phyloP scores from a whole-genome alignment of 2,329 filamentous ascomycete species.

The Pseudocercospora macadamiae region DNA sequence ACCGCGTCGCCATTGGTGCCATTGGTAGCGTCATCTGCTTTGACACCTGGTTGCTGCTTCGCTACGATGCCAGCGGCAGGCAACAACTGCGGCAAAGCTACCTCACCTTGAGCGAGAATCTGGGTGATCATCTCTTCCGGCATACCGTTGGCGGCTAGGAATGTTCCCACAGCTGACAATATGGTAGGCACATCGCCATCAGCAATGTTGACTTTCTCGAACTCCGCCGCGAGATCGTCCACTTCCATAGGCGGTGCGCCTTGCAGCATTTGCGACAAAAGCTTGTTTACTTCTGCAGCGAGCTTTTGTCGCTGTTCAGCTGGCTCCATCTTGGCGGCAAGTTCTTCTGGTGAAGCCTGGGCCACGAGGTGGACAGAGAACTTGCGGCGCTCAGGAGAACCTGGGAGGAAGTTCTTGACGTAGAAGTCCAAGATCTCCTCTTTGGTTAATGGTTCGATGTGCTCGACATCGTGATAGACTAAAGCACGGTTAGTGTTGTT shows the following conservation, averaged over 20 bases:
- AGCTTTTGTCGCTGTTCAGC: constrained; percentile 51
- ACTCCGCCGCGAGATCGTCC: constrained; percentile 45
- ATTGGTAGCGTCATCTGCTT: constrained; percentile 33
- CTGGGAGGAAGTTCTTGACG: constrained; percentile 72
- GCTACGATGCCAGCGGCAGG: constrained; percentile 30
- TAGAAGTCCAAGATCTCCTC: constrained; percentile 80
- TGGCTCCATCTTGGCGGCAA: constrained; percentile 38
- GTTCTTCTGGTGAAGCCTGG: constrained; percentile 55
- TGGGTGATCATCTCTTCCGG: constrained; percentile 53
- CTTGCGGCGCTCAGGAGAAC: constrained; percentile 76
- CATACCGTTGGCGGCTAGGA: constrained; percentile 48
- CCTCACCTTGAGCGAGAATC: constrained; percentile 54
- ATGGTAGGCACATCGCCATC: constrained; percentile 37
- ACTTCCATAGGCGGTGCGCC: constrained; percentile 43
- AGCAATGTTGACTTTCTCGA: constrained; percentile 52
- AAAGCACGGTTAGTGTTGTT: constrained; percentile 12
- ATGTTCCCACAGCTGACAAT: constrained; percentile 49
- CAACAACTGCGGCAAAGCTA: constrained; percentile 51
- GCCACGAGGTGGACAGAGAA: constrained; percentile 81
- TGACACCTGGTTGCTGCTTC: constrained; percentile 2
- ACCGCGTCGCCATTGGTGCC: constrained; percentile 33
- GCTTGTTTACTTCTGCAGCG: constrained; percentile 47
- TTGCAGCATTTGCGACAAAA: constrained; percentile 54
- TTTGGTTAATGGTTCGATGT: constrained; percentile 76
- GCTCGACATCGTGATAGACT: constrained; percentile 76